Percentiles rank a stretch among this genome's conserved stretches.
These are phyloP conservation scores for Phyllosticta citriasiana DNA, from an alignment of 2,329 filamentous ascomycete genomes.

Conservation along the genomic window DNA sequence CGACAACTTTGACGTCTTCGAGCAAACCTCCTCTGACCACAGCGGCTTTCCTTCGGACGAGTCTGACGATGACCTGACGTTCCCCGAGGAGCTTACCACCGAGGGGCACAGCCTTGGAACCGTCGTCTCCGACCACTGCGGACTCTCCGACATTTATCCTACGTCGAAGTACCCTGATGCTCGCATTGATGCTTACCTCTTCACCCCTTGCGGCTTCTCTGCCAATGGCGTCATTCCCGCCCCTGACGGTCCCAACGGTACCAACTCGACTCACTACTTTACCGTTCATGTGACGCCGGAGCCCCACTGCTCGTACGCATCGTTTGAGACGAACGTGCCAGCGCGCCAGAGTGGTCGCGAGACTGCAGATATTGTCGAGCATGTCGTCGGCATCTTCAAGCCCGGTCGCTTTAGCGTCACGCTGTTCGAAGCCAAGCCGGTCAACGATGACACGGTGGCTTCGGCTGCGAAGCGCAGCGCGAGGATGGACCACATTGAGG, in stretches of 20 bases:
- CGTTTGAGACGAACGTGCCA: slow-evolving; percentile 96
- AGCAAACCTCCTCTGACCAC: slow-evolving; percentile 57
- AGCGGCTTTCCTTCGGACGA: slow-evolving; percentile 48
- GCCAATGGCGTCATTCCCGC: slow-evolving; percentile 92
- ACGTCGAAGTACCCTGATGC: slow-evolving; percentile 81
- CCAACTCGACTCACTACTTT: slow-evolving; percentile 64
- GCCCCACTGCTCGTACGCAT: slow-evolving; percentile 93
- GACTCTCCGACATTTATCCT: slow-evolving; percentile 81
- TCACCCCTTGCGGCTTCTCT: slow-evolving; percentile 93
- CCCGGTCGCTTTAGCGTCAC: slow-evolving; percentile 97
- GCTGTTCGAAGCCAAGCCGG: slow-evolving; percentile 78
- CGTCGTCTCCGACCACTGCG: slow-evolving; percentile 82
- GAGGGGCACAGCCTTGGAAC: slow-evolving; percentile 91
- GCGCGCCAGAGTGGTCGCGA: slow-evolving; percentile 78
- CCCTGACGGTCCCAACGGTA: slow-evolving; percentile 38
- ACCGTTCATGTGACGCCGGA: slow-evolving; percentile 97
- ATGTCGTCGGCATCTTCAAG: slow-evolving; percentile 92
- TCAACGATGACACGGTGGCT: slow-evolving; percentile 21
- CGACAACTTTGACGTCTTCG: slow-evolving; percentile 68
- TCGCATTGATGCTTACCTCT: slow-evolving; percentile 89
- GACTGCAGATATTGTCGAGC: slow-evolving; percentile 82
- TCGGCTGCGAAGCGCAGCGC: slow-evolving; percentile 38
- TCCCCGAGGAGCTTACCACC: slow-evolving; percentile 69
- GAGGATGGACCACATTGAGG: slow-evolving; percentile 66
- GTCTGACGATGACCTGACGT: slow-evolving; percentile 37